A percentile compares a stretch with the other conserved stretches of the same genome.
These are phyloP conservation scores for Kewa caespitosa DNA, from an alignment of 179 eudicot genomes.

Conservation along the genomic window DNA sequence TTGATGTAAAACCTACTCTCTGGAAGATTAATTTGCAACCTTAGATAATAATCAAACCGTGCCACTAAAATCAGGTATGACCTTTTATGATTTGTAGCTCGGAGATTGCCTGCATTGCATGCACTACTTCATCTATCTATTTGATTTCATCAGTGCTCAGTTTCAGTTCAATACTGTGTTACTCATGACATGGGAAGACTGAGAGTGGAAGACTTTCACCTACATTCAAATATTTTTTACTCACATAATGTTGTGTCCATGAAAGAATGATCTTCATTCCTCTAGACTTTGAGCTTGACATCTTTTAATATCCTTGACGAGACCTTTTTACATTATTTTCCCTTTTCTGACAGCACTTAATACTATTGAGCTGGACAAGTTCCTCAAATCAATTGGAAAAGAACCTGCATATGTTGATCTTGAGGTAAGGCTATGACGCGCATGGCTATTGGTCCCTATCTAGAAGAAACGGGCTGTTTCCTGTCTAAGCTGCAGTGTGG, in stretches of 20 bases:
- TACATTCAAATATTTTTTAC: too few species aligned
- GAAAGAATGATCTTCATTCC: too few species aligned
- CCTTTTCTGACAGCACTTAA: slow-evolving; percentile 51
- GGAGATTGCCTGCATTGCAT: neutral
- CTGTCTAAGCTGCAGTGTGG: slow-evolving; percentile 17
- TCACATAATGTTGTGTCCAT: too few species aligned
- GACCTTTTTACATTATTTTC: neutral
- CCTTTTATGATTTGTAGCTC: neutral
- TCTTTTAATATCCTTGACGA: neutral
- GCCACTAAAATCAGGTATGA: neutral
- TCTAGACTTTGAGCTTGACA: neutral
- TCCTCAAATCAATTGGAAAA: slow-evolving; percentile 71
- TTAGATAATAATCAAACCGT: too few species aligned
- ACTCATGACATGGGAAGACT: too few species aligned
- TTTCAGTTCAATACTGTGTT: too few species aligned
- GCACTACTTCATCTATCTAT: neutral
- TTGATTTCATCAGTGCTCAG: neutral
- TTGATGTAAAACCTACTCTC: too few species aligned
- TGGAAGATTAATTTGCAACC: too few species aligned
- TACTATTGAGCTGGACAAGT: slow-evolving; percentile 64
- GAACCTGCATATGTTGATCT: slow-evolving; percentile 74
- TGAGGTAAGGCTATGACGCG: slow-evolving; percentile 50
- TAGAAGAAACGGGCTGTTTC: neutral
- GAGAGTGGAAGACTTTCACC: too few species aligned
- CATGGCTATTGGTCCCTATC: slow-evolving; percentile 5